Conservation (phyloP, 228 moss, liverwort and hornwort genomes). For the Sphagnum magellanicum region DNA sequence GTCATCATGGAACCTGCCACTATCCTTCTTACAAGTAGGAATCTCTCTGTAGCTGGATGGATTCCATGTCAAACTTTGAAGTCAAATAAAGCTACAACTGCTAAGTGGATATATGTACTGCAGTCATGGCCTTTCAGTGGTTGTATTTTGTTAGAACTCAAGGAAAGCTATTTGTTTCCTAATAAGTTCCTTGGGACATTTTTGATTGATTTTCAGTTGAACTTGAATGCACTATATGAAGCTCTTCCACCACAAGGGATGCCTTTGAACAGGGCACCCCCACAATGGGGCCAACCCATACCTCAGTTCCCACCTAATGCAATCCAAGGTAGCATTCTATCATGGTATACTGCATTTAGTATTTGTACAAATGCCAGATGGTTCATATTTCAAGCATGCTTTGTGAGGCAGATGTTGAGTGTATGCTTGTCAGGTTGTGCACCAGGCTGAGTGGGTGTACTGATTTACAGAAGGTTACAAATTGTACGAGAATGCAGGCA, state of each 20-base stretch:
- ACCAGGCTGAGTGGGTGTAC: neutral
- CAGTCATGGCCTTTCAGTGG: neutral
- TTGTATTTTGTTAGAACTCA: neutral
- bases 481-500: neutral
- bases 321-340: conserved; percentile 18
- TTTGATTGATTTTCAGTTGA: conserved; percentile 21
- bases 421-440: neutral
- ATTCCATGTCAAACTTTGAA: too few relatives aligned
- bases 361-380: neutral
- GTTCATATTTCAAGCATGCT: neutral
- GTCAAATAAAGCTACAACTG: neutral
- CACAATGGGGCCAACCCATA: conserved; percentile 35
- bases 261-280: conserved; percentile 20
- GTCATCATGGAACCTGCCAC: neutral
- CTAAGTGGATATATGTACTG: neutral
- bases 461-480: too few relatives aligned
- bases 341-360: neutral
- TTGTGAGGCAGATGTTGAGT: neutral
- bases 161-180: neutral
- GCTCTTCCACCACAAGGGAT: conserved; percentile 35
- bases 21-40: too few relatives aligned
- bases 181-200: neutral
- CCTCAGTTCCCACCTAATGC: conserved; percentile 26
- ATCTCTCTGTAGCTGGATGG: too few relatives aligned
- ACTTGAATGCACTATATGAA: conserved; percentile 38